phyloP scores from a whole-genome alignment of 1,284 basidiomycete genomes.

The Cutaneotrichosporon cavernicola region DNA sequence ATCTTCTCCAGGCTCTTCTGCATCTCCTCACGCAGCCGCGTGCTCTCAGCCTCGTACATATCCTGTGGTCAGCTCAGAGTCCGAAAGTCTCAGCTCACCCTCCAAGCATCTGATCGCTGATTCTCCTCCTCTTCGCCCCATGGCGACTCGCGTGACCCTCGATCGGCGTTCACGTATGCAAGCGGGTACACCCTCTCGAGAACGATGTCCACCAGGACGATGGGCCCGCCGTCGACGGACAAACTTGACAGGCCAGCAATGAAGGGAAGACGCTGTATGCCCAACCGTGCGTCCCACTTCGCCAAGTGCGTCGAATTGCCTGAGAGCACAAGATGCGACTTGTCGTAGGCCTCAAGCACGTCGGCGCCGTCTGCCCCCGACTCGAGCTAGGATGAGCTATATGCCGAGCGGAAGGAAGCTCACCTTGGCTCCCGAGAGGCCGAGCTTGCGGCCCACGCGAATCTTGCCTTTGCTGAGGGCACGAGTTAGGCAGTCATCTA shows the following conservation, averaged over 20 bases:
- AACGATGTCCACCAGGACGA: conserved; percentile 73
- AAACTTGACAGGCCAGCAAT: conserved; percentile 76
- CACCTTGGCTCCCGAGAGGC: conserved; percentile 74
- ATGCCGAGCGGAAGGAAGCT: conserved; percentile 28
- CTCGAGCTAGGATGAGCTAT: conserved; percentile 59
- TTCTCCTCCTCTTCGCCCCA: conserved; percentile 70
- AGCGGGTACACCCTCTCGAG: conserved; percentile 62
- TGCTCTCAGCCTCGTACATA: conserved; percentile 38
- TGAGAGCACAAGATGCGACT: conserved; percentile 64
- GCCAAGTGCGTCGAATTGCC: conserved; percentile 85
- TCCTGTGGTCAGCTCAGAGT: conserved; percentile 30
- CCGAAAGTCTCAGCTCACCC: conserved; percentile 56
- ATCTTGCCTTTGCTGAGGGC: conserved; percentile 69
- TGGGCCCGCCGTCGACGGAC: conserved; percentile 74
- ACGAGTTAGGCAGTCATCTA: conserved; percentile 70
- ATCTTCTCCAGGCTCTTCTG: conserved; percentile 33
- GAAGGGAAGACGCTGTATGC: conserved; percentile 63
- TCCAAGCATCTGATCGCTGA: conserved; percentile 64
- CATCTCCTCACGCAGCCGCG: conserved; percentile 39
- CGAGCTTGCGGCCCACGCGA: conserved; percentile 76
- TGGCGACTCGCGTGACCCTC: conserved; percentile 60
- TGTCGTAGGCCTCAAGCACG: conserved; percentile 73
- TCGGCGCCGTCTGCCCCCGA: conserved; percentile 75
- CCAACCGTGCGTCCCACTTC: conserved; percentile 83
- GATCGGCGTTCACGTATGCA: conserved; percentile 57